These are phyloP conservation scores for Kwoniella botswanensis DNA, from an alignment of 768 basidiomycete genomes.

Conservation along the genomic window DNA sequence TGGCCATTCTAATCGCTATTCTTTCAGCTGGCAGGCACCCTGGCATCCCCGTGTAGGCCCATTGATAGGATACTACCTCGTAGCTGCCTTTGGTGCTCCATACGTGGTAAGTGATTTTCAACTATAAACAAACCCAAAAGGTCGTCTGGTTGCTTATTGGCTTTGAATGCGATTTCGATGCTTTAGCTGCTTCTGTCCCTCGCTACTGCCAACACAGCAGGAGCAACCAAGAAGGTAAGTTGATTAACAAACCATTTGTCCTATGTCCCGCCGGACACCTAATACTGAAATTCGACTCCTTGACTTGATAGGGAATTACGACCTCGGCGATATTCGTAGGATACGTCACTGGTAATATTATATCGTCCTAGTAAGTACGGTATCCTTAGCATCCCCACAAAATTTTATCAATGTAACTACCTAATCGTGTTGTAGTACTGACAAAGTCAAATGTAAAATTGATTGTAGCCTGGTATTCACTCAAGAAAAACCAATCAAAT, in stretches of 20 bases:
- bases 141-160: neutral
- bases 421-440: neutral
- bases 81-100: constrained; percentile 32
- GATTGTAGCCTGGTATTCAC: constrained; percentile 40
- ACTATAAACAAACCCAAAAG: neutral
- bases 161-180: too few species aligned
- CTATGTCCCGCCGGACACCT: too few species aligned
- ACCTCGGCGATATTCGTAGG: constrained; percentile 52
- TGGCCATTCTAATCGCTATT: neutral
- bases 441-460: too few species aligned
- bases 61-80: constrained; percentile 56
- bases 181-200: constrained; percentile 46
- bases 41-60: constrained; percentile 56
- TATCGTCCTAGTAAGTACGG: constrained; percentile 26
- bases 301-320: constrained; percentile 17
- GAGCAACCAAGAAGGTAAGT: constrained; percentile 56
- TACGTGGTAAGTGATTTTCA: constrained; percentile 11
- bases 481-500: constrained; percentile 50
- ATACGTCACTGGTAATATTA: constrained; percentile 48
- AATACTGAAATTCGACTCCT: too few species aligned
- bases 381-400: neutral
- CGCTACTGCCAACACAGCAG: constrained; percentile 54
- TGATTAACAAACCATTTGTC: neutral
- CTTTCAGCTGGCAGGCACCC: constrained; percentile 43
- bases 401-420: neutral